A percentile compares a stretch with the other conserved stretches of the same genome.
Conservation (phyloP, 2,329 filamentous ascomycete genomes). For the Raffaelea ambrosiae region DNA sequence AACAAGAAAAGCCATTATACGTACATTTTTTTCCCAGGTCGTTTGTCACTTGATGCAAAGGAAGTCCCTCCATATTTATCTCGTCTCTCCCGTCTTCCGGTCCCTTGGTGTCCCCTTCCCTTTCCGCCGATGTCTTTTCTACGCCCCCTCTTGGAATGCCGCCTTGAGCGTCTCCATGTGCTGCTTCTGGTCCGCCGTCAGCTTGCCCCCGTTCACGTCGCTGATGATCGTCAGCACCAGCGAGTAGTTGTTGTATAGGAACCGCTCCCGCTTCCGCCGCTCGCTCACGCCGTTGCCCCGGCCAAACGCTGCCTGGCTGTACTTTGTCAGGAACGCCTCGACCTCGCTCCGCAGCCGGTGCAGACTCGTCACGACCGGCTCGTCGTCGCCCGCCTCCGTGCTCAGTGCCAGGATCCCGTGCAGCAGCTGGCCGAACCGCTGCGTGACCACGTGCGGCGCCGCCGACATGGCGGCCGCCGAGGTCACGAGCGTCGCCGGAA, state of each 20-base stretch:
- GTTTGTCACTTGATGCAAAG: too few relatives aligned
- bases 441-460: constrained; percentile 84
- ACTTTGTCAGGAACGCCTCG: constrained; percentile 70
- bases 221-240: constrained; percentile 88
- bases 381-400: constrained; percentile 86
- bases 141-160: constrained; percentile 42
- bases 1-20: too few relatives aligned
- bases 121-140: too few relatives aligned
- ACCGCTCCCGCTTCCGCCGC: constrained; percentile 68
- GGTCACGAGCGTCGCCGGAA: constrained; percentile 27
- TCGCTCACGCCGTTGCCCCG: constrained; percentile 64
- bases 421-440: constrained; percentile 89
- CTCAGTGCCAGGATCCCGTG: constrained; percentile 78
- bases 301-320: constrained; percentile 60
- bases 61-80: too few relatives aligned
- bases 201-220: constrained; percentile 58
- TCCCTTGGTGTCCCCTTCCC: too few relatives aligned
- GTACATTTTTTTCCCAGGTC: too few relatives aligned
- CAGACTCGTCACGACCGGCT: constrained; percentile 79
- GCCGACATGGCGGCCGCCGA: constrained; percentile 56
- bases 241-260: constrained; percentile 94
- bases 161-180: constrained; percentile 63
- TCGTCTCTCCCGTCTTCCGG: too few relatives aligned
- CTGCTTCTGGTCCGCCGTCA: constrained; percentile 64
- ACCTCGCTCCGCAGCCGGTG: constrained; percentile 70